Percentiles rank a stretch among this genome's conserved stretches.
These are phyloP conservation scores for Monilinia aucupariae DNA, from an alignment of 2,329 filamentous ascomycete genomes.

Conservation along the genomic window DNA sequence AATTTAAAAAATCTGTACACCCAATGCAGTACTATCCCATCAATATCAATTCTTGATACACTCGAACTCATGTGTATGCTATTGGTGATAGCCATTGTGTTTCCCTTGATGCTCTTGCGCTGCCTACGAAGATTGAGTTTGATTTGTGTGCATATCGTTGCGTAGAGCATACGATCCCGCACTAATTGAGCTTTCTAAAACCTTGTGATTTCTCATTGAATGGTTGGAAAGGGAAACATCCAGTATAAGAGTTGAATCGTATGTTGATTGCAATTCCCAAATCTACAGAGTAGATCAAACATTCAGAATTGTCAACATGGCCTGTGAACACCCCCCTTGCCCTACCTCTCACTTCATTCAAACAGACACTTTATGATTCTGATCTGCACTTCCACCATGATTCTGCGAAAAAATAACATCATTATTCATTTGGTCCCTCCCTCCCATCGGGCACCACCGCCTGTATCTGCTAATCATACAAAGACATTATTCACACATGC, in stretches of 20 bases:
- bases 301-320: not conserved
- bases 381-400: not conserved
- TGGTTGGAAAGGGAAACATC: too few relatives aligned
- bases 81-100: not conserved
- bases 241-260: not conserved
- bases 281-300: not conserved
- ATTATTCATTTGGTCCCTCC: not conserved
- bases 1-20: slow-evolving; percentile 24
- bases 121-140: too few relatives aligned
- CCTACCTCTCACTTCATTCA: not conserved
- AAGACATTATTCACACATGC: not conserved
- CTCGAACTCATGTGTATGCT: not conserved
- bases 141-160: too few relatives aligned
- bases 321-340: not conserved
- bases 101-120: too few relatives aligned
- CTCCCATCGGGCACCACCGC: too few relatives aligned
- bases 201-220: too few relatives aligned
- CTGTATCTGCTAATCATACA: not conserved
- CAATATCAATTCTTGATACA: slow-evolving; percentile 14
- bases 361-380: not conserved
- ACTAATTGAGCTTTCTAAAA: not conserved
- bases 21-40: slow-evolving; percentile 20
- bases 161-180: not conserved
- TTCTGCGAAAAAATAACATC: not conserved
- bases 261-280: not conserved